Evolutionary conservation across 2,329 filamentous ascomycete species (phyloP), one percentile per base, ranked within the genome.

Genomic region (Chaetomium olivaceum): DNA sequence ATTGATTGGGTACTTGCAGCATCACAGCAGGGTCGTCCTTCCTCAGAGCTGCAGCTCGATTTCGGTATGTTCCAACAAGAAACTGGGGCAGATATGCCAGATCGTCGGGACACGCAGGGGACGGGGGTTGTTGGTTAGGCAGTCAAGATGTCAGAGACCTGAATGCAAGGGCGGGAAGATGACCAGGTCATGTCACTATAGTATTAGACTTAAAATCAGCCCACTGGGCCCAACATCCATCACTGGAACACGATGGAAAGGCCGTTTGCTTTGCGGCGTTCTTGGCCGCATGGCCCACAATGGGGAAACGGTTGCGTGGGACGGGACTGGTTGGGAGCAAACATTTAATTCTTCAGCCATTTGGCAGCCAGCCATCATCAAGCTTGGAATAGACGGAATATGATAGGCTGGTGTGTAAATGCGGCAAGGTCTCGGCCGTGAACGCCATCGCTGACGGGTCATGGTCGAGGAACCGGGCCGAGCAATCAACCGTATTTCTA

Each of bases 1-100:
- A 57, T 58, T 71, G 67, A 72, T 72, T 71, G 70, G 69, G 62
- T 51, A 56, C 43, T 61, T 27, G 67, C 58, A 67, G 67, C 65
- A 66, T 66, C 71, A 73, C 70, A 57, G 48, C 68, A 71, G 65
- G 61, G 63, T 25, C 27, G 64, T 65, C 63, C 58, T 31, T 66
- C 67, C 65, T 67, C 62, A 66, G 61, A 61, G 62, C 63, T 69
- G 67, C 55, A 68, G 58, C 67, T 66, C 66, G 62, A 51, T 60
- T 43, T 61, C 25, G 66, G 63, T 23, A 11, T 67, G 64, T 51
- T 56, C 62, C 56, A 64, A 25, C 48, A 57, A 63, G 52, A 57
- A 54, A 52, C 39, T 12, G 36, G 46, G 33, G 43, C n/a, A 39
- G 43, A 58, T 25, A 46, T 63, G 60, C 66, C 61, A 68, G 61